Conservation (phyloP, 371 early-diverging fungal species). For the Zopfochytrium polystomum region DNA sequence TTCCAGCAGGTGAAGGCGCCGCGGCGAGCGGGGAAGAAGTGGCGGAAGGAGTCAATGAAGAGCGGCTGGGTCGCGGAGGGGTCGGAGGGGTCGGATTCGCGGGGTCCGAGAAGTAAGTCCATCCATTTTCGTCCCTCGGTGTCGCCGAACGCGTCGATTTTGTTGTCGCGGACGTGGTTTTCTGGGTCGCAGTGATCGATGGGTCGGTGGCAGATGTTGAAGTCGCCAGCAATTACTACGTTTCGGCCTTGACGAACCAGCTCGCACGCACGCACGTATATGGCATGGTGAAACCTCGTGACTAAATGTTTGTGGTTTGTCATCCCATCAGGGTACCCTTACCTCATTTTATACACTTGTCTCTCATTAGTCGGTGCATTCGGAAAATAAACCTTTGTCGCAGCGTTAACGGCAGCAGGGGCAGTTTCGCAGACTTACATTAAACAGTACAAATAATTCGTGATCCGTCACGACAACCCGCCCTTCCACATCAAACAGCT, state of each 20-base stretch:
- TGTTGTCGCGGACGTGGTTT: conserved; percentile 39
- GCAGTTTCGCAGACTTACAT: conserved; percentile 45
- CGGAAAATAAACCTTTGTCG: conserved; percentile 64
- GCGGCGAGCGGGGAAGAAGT: conserved; percentile 33
- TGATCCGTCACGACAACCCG: conserved; percentile 79
- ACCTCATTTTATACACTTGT: conserved; percentile 50
- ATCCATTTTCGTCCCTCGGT: conserved; percentile 70
- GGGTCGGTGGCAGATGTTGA: conserved; percentile 71
- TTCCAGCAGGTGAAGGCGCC: conserved; percentile 73
- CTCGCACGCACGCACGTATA: conserved; percentile 52
- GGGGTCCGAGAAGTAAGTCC: conserved; percentile 32
- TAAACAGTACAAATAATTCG: conserved; percentile 71
- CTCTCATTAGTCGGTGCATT: conserved; percentile 61
- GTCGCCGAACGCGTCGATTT: conserved; percentile 62
- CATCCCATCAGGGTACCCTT: background rate
- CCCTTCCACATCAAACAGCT: conserved; percentile 70
- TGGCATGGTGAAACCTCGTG: conserved; percentile 55
- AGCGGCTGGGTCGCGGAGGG: background rate
- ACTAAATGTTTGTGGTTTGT: background rate
- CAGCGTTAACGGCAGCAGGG: background rate
- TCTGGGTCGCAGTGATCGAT: conserved; percentile 80
- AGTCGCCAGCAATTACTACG: conserved; percentile 75
- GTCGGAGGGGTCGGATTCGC: conserved; percentile 1
- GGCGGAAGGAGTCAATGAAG: conserved; percentile 48
- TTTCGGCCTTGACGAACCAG: conserved; percentile 56